Percentiles rank a stretch among this genome's conserved stretches.
These are phyloP conservation scores for Cordyceps fumosorosea DNA, from an alignment of 2,329 filamentous ascomycete species.

Conservation along the genomic window DNA sequence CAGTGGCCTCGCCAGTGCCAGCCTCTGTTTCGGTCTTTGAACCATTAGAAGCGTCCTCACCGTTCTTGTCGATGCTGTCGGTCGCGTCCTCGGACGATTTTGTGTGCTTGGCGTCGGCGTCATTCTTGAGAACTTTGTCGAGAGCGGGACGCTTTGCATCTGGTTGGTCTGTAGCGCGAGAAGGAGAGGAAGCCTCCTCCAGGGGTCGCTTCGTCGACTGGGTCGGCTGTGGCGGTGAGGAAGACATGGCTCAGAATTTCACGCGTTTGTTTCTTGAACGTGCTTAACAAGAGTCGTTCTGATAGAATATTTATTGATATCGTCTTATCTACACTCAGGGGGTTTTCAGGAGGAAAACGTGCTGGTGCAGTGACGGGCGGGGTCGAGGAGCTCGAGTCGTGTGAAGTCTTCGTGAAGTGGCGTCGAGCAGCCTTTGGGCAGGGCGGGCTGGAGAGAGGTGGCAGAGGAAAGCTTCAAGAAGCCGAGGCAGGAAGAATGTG, in stretches of 20 bases:
- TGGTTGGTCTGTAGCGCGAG: slow-evolving; percentile 83
- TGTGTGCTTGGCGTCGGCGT: slow-evolving; percentile 45
- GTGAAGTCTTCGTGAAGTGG: slow-evolving; percentile 35
- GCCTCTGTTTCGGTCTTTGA: slow-evolving; percentile 54
- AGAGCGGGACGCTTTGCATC: slow-evolving; percentile 95
- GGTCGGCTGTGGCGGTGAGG: slow-evolving; percentile 58
- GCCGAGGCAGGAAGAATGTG: slow-evolving; percentile 5
- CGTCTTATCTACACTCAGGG: slow-evolving; percentile 72
- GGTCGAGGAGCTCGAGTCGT: slow-evolving; percentile 36
- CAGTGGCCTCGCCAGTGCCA: slow-evolving; percentile 44
- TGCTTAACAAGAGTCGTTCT: slow-evolving; percentile 14
- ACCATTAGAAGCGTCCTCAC: slow-evolving; percentile 43
- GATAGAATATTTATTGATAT: slow-evolving; percentile 34
- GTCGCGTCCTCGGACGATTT: slow-evolving; percentile 26
- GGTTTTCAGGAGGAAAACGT: slow-evolving; percentile 85
- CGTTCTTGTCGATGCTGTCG: slow-evolving; percentile 41
- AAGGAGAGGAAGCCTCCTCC: slow-evolving; percentile 94
- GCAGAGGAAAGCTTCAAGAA: slow-evolving; percentile 15
- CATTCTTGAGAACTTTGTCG: slow-evolving; percentile 78
- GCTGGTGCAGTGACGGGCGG: slow-evolving; percentile 65
- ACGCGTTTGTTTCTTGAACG: not conserved
- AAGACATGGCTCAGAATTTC: slow-evolving; percentile 56
- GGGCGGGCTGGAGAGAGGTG: slow-evolving; percentile 25
- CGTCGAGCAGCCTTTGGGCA: slow-evolving; percentile 28
- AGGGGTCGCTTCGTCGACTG: slow-evolving; percentile 84